These are phyloP conservation scores for Metschnikowia henanensis DNA, from an alignment of 805 yeast species.

Conservation along the genomic window DNA sequence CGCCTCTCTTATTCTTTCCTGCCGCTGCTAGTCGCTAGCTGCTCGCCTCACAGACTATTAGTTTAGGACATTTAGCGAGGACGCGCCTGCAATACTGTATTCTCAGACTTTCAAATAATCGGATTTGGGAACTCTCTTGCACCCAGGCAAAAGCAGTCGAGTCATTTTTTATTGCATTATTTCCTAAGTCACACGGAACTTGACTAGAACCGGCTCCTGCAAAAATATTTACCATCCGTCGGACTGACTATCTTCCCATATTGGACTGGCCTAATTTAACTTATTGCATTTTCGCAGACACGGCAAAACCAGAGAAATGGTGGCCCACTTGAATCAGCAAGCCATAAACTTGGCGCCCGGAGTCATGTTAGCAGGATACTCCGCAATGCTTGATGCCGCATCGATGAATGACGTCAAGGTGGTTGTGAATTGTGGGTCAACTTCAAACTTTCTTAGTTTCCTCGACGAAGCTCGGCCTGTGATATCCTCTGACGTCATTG, in stretches of 20 bases:
- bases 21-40: not conserved
- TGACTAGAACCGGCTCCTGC: too few species aligned
- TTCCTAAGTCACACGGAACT: too few species aligned
- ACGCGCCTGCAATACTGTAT: too few species aligned
- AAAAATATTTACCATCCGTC: too few species aligned
- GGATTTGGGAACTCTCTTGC: too few species aligned
- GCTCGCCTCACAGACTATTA: not conserved
- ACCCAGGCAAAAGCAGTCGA: too few species aligned
- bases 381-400: conserved; percentile 7
- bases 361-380: conserved; percentile 15
- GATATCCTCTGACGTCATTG: conserved; percentile 37
- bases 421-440: conserved; percentile 39
- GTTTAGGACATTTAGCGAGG: not conserved
- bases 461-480: conserved; percentile 22
- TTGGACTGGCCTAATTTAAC: too few species aligned
- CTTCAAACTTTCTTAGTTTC: conserved; percentile 28
- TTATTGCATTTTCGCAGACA: not conserved
- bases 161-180: too few species aligned
- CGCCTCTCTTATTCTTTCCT: not conserved
- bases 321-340: conserved; percentile 1
- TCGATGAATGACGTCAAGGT: conserved; percentile 31
- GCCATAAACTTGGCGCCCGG: conserved; percentile 16
- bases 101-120: too few species aligned
- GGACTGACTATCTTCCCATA: too few species aligned
- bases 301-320: too few species aligned